Evolutionary conservation across 805 yeast species (phyloP), one percentile per base, ranked within the genome.

Genomic region (Ascoidea rubescens): DNA sequence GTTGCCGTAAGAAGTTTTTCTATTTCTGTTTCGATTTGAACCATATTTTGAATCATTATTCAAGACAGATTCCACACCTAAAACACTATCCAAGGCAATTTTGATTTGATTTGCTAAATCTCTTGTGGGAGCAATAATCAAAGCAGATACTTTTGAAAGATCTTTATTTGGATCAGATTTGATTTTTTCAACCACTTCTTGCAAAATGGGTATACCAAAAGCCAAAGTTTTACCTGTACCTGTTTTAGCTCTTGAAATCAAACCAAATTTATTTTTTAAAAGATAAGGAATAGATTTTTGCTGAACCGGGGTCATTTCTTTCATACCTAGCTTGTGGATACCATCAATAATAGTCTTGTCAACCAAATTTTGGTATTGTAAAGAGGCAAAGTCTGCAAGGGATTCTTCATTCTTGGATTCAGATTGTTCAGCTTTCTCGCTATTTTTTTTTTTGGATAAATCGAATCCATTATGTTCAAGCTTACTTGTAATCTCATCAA

Each of bases 141-240:
- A 75, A 37, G 88, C 73, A 57, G 75, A 71, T 17, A 79, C 83
- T 54, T 67, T 65, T 46, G 69, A 64, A 5, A 64, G 61, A 16
- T 63, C 66, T 2, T 54, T 53, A 8, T 56, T 51, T 45, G 62
- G 60, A 10, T 58, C 59, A 52, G 60, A 63, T 49, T 58, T 63
- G 53, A 60, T 60, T 58, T 69, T 57, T 62, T 69, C 67, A 61
- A 70, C 57, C 54, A 74, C 67, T 48, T 78, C 75, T 62, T 87
- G 84, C 48, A 87, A 68, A 10, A 86, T 69, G 2, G 96, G 96
- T 47, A 90, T 71, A 55, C 90, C 83, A 65, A 87, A 89, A 0
- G 96, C 95, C 56, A 86, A 79, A 0, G 97, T 89, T 65, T 89
- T 89, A 61, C 97, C 97, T 1, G 97, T 89, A 64, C 97, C 97